phyloP scores from a whole-genome alignment of 345 rosid species.

The Linum trigynum region DNA sequence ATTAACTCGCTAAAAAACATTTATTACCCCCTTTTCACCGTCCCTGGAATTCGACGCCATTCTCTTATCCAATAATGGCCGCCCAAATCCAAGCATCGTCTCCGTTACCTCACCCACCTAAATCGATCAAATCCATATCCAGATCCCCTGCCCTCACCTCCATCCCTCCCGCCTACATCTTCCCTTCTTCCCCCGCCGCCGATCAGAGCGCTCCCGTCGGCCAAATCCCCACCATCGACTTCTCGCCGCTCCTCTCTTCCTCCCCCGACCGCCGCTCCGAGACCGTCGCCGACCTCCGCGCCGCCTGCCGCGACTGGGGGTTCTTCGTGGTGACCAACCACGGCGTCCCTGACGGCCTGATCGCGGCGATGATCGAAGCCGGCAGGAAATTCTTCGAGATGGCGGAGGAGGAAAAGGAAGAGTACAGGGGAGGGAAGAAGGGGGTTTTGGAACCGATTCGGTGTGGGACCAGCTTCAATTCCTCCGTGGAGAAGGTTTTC shows the following conservation, averaged over 20 bases:
- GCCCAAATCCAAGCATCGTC: background rate
- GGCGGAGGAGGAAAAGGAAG: constrained; percentile 40
- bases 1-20: too few relatives aligned
- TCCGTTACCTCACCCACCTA: background rate
- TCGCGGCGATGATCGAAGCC: constrained; percentile 26
- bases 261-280: constrained; percentile 23
- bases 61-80: background rate
- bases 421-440: constrained; percentile 23
- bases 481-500: constrained; percentile 28
- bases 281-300: constrained; percentile 28
- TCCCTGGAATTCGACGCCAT: too few relatives aligned
- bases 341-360: constrained; percentile 30
- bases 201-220: background rate
- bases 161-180: background rate
- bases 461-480: constrained; percentile 49
- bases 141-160: background rate
- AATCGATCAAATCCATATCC: background rate
- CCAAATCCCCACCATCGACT: constrained; percentile 39
- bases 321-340: constrained; percentile 61
- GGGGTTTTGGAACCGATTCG: constrained; percentile 44
- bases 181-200: background rate
- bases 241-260: constrained; percentile 30
- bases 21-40: too few relatives aligned
- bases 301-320: constrained; percentile 55
- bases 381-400: constrained; percentile 34